phyloP scores from a whole-genome alignment of 768 basidiomycete genomes.

The Mycena filopes region DNA sequence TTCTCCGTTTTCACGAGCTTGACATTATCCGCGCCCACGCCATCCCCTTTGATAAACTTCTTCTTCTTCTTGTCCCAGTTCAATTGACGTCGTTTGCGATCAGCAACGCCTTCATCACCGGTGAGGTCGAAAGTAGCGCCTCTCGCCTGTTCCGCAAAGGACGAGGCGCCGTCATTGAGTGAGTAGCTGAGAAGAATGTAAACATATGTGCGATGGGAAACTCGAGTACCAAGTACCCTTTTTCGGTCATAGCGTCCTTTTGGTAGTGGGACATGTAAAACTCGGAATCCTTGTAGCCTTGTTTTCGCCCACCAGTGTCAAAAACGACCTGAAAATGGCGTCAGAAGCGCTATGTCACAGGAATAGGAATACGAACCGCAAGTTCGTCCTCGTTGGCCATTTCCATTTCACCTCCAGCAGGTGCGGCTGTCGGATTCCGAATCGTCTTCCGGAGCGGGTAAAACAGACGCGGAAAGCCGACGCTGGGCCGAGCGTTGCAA shows the following conservation, averaged over 20 bases:
- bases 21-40: conserved; percentile 89
- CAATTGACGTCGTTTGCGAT: conserved; percentile 70
- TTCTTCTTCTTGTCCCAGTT: conserved; percentile 98
- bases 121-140: conserved; percentile 84
- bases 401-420: conserved; percentile 55
- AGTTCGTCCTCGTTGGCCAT: conserved; percentile 87
- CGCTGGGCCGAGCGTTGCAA: conserved; percentile 69
- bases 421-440: conserved; percentile 48
- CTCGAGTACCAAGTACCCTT: conserved; percentile 67
- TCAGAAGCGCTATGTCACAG: conserved; percentile 20
- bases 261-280: conserved; percentile 96
- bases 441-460: conserved; percentile 44
- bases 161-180: conserved; percentile 85
- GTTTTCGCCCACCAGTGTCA: conserved; percentile 60
- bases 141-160: conserved; percentile 87
- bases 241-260: conserved; percentile 87
- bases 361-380: conserved; percentile 57
- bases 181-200: conserved; percentile 73
- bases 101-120: conserved; percentile 75
- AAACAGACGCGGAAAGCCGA: conserved; percentile 49
- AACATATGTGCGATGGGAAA: background rate
- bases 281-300: conserved; percentile 77
- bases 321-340: conserved; percentile 68
- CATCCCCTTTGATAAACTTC: conserved; percentile 88
- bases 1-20: conserved; percentile 95